Evolutionary conservation across 139 green algal species (phyloP).

Genomic region (Chlamydomonas eustigma): DNA sequence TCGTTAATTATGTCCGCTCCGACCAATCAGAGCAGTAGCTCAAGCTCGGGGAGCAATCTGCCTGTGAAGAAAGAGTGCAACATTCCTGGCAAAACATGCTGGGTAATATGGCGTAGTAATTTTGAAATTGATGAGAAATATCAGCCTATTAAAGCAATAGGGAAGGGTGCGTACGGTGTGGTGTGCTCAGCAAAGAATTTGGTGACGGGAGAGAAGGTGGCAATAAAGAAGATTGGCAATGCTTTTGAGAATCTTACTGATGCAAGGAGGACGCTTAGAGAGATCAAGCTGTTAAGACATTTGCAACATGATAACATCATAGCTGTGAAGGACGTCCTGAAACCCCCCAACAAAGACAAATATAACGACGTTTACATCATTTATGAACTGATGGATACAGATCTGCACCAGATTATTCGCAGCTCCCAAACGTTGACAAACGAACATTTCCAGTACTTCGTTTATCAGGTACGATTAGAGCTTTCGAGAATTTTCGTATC

Average conservation of each 20-base stretch:
- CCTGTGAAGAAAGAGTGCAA: constrained; percentile 65
- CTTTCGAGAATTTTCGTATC: neutral
- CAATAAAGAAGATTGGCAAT: constrained; percentile 92
- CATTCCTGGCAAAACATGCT: constrained; percentile 78
- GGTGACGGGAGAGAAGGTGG: constrained; percentile 77
- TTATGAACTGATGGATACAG: constrained; percentile 99
- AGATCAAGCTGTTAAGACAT: constrained; percentile 92
- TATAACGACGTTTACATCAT: constrained; percentile 98
- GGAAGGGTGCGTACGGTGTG: constrained; percentile 96
- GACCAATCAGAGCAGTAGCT: neutral
- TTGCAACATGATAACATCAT: constrained; percentile 87
- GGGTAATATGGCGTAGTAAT: constrained; percentile 75
- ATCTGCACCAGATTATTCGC: constrained; percentile 99
- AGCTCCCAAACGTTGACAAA: constrained; percentile 89
- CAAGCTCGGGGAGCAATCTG: constrained; percentile 39
- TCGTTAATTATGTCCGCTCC: neutral
- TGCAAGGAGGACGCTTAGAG: constrained; percentile 84
- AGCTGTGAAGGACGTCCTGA: constrained; percentile 62
- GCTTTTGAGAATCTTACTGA: constrained; percentile 96
- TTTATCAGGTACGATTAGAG: constrained; percentile 84
- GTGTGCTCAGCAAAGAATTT: constrained; percentile 90
- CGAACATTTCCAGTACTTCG: constrained; percentile 98
- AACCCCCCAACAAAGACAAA: constrained; percentile 42
- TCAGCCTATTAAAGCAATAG: constrained; percentile 80
- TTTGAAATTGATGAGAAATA: constrained; percentile 91